phyloP scores from a whole-genome alignment of 139 green algal genomes.

The Mesotaenium endlicherianum region DNA sequence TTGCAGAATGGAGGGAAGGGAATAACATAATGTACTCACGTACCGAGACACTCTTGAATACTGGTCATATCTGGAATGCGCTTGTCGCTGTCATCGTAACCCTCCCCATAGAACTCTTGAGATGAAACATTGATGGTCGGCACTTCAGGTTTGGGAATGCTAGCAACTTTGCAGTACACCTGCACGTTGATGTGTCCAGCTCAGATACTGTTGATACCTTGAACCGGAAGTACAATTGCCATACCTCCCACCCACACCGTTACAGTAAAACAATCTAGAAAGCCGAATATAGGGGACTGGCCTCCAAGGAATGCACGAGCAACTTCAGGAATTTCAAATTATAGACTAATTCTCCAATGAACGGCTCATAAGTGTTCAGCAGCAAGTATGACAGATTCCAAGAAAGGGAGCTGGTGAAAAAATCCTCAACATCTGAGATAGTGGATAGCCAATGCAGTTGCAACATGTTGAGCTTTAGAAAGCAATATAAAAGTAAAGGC shows the following conservation, averaged over 20 bases:
- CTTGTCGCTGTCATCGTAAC: constrained; percentile 39
- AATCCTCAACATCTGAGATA: no score
- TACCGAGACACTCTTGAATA: constrained; percentile 26
- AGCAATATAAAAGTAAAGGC: no score
- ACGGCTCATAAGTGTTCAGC: no score
- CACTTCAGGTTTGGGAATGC: neutral
- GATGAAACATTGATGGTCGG: constrained; percentile 24
- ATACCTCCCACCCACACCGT: neutral
- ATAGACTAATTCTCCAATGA: no score
- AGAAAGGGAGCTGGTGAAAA: no score
- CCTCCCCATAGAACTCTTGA: constrained; percentile 30
- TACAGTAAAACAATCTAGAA: neutral
- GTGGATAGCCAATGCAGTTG: no score
- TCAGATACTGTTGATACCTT: neutral
- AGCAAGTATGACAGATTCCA: no score
- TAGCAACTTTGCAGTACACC: constrained; percentile 24
- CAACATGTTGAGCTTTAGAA: no score
- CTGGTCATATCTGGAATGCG: constrained; percentile 33
- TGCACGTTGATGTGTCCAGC: neutral
- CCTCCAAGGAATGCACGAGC: no score
- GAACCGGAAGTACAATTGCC: neutral
- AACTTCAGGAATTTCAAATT: no score
- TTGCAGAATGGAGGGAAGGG: neutral
- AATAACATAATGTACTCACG: neutral
- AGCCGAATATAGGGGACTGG: neutral